Evolutionary conservation across 306 rosid genomes (phyloP), one percentile per base, ranked within the genome.

Genomic region (Rosa rugosa): DNA sequence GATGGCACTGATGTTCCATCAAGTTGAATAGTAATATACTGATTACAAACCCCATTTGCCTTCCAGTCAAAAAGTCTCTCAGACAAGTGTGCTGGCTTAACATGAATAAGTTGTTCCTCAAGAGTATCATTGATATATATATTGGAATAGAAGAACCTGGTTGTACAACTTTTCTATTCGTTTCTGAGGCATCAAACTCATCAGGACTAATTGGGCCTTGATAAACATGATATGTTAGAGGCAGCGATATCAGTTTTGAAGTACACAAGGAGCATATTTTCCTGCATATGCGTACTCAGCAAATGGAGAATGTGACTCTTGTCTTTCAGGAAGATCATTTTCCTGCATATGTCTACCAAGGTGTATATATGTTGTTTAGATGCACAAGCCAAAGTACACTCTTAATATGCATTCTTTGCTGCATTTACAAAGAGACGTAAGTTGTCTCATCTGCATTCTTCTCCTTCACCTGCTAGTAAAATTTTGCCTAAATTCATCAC

Each of bases 241-340:
- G 94, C 75, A 91, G 88, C 16, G 96, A 95, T 72, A 97, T 88
- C 84, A 95, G 84, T 95, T 95, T 81, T 95, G 92, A 75, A 95
- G 90, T 71, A 95, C 84, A 82, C 91, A 95, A 41, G 97, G 99
- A 73, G 99, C 92, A 78, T 83, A 86, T 83, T 80, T 91, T 82
- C 92, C 90, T 56, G 88, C 84, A 81, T 80, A 80, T 65, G 75
- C 81, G 78, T 85, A 75, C 78, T 87, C 90, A 80, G 84, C 75
- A 75, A 53, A 73, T 9, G 92, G 83, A 36, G 88, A 85, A 79
- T 63, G 79, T 63, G 77, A 77, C 72, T 68, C 80, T 60, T 87
- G 85, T 79, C 86, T 83, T 71, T 87, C 87, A 56, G 83, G 79
- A 78, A 51, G 65, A 81, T 89, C 90, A 59, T 88, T 80, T 64